Conservation (phyloP, 2,329 filamentous ascomycete genomes). For the Arthrocladium fulminans region DNA sequence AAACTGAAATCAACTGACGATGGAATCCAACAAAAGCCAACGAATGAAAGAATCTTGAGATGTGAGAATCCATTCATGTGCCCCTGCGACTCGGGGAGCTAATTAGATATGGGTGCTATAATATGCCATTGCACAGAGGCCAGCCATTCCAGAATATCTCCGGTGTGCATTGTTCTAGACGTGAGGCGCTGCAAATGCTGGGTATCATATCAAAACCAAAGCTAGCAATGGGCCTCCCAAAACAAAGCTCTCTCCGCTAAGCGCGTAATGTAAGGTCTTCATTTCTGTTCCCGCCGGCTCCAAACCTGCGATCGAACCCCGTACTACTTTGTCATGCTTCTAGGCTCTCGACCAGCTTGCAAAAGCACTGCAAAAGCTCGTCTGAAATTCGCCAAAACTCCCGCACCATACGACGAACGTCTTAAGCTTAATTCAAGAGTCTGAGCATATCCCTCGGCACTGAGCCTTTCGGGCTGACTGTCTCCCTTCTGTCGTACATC, state of each 20-base stretch:
- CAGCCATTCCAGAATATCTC: neutral
- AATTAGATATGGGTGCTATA: neutral
- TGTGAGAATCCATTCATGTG: too few relatives aligned
- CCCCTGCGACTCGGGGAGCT: too few relatives aligned
- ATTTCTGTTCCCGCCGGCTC: neutral
- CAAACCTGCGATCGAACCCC: neutral
- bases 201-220: neutral
- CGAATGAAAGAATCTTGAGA: too few relatives aligned
- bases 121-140: neutral
- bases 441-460: conserved; percentile 20
- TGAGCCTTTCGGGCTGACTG: conserved; percentile 19
- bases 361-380: neutral
- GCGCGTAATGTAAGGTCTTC: neutral
- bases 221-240: neutral
- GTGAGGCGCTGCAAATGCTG: neutral
- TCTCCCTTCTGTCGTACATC: conserved; percentile 11
- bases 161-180: neutral
- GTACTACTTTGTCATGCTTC: neutral
- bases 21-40: too few relatives aligned
- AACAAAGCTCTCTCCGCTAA: neutral
- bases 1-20: too few relatives aligned
- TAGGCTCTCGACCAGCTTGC: neutral
- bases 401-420: neutral
- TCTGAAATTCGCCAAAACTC: too few relatives aligned
- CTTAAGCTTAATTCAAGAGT: conserved; percentile 11